These are phyloP conservation scores for Blastocystis sp. DNA, from an alignment of 352 stramenopile genomes.

Conservation along the genomic window DNA sequence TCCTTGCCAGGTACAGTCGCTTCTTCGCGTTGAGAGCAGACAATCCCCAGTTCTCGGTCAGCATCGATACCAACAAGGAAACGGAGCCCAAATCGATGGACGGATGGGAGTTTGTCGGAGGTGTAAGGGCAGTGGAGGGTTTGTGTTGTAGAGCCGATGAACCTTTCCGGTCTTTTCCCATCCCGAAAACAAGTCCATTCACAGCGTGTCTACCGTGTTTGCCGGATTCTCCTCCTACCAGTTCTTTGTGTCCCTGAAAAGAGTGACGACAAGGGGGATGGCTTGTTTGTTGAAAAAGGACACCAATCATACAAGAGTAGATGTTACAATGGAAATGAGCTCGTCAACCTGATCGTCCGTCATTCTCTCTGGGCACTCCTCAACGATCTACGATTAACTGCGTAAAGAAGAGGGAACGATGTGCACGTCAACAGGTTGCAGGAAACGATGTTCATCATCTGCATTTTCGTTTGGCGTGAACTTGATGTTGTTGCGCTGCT, in stretches of 20 bases:
- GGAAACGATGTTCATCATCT: slow-evolving; percentile 50
- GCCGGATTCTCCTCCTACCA: slow-evolving; percentile 18
- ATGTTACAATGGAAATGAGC: slow-evolving; percentile 17
- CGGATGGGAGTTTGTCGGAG: neutral
- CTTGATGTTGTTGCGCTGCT: neutral
- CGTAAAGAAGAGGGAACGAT: neutral
- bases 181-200: neutral
- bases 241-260: neutral
- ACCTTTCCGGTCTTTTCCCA: neutral
- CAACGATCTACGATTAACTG: slow-evolving; percentile 11
- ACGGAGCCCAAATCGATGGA: neutral
- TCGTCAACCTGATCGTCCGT: slow-evolving; percentile 38
- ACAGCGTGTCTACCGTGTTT: slow-evolving; percentile 25
- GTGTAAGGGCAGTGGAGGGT: neutral
- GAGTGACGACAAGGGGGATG: neutral
- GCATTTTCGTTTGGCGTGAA: slow-evolving; percentile 46
- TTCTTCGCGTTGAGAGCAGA: neutral
- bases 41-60: neutral
- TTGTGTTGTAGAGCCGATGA: neutral
- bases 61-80: slow-evolving; percentile 9
- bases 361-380: slow-evolving; percentile 45
- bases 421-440: slow-evolving; percentile 31
- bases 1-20: neutral
- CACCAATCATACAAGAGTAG: slow-evolving; percentile 23
- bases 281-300: slow-evolving; percentile 21